Percentiles rank a stretch among this genome's conserved stretches.
Evolutionary conservation across 768 basidiomycete genomes (phyloP).

Genomic region (Termitomyces sp.): DNA sequence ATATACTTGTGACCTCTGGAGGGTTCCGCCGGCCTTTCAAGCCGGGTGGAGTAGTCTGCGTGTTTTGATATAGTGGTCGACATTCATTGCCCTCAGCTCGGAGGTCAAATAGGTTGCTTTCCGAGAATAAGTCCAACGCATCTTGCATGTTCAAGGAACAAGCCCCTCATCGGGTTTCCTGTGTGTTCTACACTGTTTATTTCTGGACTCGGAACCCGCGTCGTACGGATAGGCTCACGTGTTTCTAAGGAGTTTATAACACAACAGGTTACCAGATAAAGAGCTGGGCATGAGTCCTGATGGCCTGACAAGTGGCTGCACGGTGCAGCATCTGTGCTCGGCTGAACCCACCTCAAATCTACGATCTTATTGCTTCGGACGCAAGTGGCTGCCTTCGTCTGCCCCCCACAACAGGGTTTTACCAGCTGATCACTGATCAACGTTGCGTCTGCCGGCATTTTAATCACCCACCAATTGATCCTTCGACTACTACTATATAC

Average conservation of each 20-base stretch:
- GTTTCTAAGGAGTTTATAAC: not conserved
- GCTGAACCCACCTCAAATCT: slow-evolving; percentile 2
- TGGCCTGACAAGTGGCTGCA: not conserved
- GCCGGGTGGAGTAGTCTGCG: not conserved
- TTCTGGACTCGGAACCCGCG: not conserved
- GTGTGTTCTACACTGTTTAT: not conserved
- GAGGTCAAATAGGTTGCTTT: not conserved
- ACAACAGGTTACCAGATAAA: slow-evolving; percentile 3
- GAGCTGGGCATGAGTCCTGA: not conserved
- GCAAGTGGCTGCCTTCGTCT: not conserved
- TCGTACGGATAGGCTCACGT: slow-evolving; percentile 1
- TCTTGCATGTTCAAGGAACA: not conserved
- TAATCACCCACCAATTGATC: slow-evolving; percentile 9
- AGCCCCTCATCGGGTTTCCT: not conserved
- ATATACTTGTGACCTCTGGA: slow-evolving; percentile 3
- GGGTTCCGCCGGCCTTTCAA: not conserved
- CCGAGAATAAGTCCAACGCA: not conserved
- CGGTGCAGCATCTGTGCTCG: not conserved
- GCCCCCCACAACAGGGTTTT: not conserved
- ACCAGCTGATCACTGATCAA: not conserved
- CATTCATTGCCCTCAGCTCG: not conserved
- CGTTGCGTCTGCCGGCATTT: not conserved
- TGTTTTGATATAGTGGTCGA: not conserved
- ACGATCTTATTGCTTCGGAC: not conserved
- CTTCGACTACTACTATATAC: slow-evolving; percentile 1